A percentile compares a stretch with the other conserved stretches of the same genome.
phyloP scores from a whole-genome alignment of 2,329 filamentous ascomycete species.

The Capronia coronata region DNA sequence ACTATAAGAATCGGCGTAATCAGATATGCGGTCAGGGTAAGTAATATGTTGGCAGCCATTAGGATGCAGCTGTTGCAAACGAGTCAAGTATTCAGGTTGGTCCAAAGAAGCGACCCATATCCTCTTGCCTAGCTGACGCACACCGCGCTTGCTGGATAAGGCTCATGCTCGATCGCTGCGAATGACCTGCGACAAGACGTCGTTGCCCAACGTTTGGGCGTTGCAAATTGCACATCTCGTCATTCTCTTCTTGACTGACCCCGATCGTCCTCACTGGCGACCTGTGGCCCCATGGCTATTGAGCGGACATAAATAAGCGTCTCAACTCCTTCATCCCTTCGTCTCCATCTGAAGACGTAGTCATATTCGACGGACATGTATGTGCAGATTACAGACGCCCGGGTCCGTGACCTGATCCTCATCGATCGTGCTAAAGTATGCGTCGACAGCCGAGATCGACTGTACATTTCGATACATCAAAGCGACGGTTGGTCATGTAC shows the following conservation, averaged over 20 bases:
- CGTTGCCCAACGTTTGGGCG: background rate
- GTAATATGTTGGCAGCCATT: slow-evolving; percentile 12
- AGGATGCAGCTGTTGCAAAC: slow-evolving; percentile 6
- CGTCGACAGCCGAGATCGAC: no score
- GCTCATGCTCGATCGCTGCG: no score
- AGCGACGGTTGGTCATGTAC: background rate
- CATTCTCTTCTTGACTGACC: no score
- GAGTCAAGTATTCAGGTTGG: background rate
- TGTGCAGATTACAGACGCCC: no score
- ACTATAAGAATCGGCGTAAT: slow-evolving; percentile 22
- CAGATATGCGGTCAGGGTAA: slow-evolving; percentile 14
- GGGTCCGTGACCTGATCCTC: no score
- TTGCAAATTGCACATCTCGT: no score
- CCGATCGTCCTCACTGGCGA: no score
- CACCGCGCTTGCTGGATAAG: background rate
- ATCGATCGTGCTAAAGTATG: no score
- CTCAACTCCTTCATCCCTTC: background rate
- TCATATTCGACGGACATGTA: no score
- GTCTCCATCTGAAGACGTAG: background rate
- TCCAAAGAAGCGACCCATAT: background rate
- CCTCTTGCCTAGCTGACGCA: background rate
- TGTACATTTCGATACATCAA: background rate
- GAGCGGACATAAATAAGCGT: background rate
- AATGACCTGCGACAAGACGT: background rate
- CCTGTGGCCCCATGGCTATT: no score